These are phyloP conservation scores for Metschnikowia sp. DNA, from an alignment of 805 yeast species.

Conservation along the genomic window DNA sequence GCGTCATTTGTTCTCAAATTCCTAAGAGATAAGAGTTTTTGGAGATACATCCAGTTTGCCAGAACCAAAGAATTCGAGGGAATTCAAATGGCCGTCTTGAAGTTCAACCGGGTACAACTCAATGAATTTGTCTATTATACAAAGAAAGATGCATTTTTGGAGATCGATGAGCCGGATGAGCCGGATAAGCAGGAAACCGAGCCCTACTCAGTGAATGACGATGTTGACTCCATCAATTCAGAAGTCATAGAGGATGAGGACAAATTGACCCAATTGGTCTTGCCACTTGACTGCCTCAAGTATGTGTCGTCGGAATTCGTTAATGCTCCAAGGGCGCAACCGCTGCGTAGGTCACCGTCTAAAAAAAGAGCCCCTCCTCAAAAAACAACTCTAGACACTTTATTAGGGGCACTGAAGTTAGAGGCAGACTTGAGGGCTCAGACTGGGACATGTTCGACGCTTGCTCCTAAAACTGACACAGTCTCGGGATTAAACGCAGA, in stretches of 20 bases:
- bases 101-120: conserved; percentile 12
- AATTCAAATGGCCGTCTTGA: conserved; percentile 11
- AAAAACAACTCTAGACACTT: conserved; percentile 27
- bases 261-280: conserved; percentile 7
- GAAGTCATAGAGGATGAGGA: conserved; percentile 9
- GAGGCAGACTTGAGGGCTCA: no score
- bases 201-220: background rate
- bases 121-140: conserved; percentile 15
- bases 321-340: conserved; percentile 7
- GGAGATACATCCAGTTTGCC: conserved; percentile 9
- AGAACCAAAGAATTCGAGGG: conserved; percentile 13
- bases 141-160: conserved; percentile 2
- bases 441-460: no score
- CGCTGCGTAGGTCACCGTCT: conserved; percentile 14
- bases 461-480: no score
- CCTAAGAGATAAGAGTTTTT: conserved; percentile 8
- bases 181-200: background rate
- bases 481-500: no score
- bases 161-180: conserved; percentile 1
- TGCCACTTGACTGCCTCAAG: conserved; percentile 20
- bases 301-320: conserved; percentile 17
- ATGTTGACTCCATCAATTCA: background rate
- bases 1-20: conserved; percentile 16
- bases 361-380: conserved; percentile 18
- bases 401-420: conserved; percentile 7